phyloP scores from a whole-genome alignment of 495 filamentous ascomycete species.

The Ascodesmis nigricans region DNA sequence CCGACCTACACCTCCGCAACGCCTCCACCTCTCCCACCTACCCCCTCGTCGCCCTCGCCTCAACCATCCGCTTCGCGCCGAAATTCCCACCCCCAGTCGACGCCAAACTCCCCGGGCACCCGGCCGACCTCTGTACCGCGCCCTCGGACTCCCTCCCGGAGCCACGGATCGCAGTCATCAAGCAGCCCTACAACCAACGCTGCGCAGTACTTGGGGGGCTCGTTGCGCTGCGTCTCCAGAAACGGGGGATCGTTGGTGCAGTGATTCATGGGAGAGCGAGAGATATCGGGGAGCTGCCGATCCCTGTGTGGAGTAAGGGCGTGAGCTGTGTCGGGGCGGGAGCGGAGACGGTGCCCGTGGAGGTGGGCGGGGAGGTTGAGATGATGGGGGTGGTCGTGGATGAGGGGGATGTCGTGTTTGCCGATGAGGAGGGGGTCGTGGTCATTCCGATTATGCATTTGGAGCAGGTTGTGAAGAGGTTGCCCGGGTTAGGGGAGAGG shows the following conservation, averaged over 20 bases:
- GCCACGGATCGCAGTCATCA: conserved; percentile 34
- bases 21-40: background rate
- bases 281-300: conserved; percentile 33
- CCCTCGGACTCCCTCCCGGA: conserved; percentile 35
- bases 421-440: conserved; percentile 34
- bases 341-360: conserved; percentile 35
- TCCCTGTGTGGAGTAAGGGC: conserved; percentile 33
- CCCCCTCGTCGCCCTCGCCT: conserved; percentile 17
- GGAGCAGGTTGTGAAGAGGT: conserved; percentile 28
- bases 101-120: conserved; percentile 18
- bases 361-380: conserved; percentile 30
- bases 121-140: conserved; percentile 18
- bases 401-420: conserved; percentile 41
- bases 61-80: conserved; percentile 39
- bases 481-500: conserved; percentile 34
- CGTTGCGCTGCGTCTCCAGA: conserved; percentile 40
- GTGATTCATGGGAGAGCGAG: conserved; percentile 39
- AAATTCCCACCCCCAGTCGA: conserved; percentile 23
- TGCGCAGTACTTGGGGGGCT: conserved; percentile 47
- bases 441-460: conserved; percentile 35
- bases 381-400: conserved; percentile 30
- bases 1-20: conserved; percentile 32
- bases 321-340: conserved; percentile 38
- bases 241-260: conserved; percentile 29
- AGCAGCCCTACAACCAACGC: conserved; percentile 35